A percentile compares a stretch with the other conserved stretches of the same genome.
These are phyloP conservation scores for Silene vulgaris DNA, from an alignment of 179 eudicot genomes.

Conservation along the genomic window DNA sequence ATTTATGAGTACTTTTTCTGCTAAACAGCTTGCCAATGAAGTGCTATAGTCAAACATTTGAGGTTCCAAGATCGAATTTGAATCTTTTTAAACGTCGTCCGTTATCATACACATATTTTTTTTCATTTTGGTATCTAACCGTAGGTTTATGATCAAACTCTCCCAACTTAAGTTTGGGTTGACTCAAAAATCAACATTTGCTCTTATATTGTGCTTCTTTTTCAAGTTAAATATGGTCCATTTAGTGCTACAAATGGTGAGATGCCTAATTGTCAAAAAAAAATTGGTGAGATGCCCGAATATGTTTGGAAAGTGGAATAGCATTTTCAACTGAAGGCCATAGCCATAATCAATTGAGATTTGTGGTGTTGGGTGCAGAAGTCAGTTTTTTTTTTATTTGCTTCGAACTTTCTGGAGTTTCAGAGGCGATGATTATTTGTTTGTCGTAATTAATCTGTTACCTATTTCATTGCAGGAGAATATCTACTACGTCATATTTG, in stretches of 20 bases:
- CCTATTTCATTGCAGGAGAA: conserved; percentile 47
- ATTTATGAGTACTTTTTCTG: neutral
- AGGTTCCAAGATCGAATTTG: neutral
- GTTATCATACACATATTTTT: neutral
- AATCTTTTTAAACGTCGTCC: neutral
- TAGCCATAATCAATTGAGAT: neutral
- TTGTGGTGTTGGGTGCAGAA: neutral
- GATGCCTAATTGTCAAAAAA: no score
- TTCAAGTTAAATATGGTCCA: neutral
- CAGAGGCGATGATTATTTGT: conserved; percentile 1
- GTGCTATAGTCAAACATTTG: neutral
- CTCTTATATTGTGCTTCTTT: neutral
- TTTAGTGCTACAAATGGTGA: neutral
- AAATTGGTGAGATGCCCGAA: neutral
- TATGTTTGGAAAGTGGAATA: neutral
- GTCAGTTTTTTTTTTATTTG: neutral
- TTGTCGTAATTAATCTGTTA: neutral
- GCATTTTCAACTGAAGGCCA: neutral
- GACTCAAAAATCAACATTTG: neutral
- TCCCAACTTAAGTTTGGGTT: neutral
- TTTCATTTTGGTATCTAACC: neutral
- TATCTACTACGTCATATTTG: conserved; percentile 56
- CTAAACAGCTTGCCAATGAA: neutral
- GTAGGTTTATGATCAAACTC: neutral
- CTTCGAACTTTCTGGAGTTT: neutral